Conservation (phyloP, 495 filamentous ascomycete species). For the Penicillium canariense region DNA sequence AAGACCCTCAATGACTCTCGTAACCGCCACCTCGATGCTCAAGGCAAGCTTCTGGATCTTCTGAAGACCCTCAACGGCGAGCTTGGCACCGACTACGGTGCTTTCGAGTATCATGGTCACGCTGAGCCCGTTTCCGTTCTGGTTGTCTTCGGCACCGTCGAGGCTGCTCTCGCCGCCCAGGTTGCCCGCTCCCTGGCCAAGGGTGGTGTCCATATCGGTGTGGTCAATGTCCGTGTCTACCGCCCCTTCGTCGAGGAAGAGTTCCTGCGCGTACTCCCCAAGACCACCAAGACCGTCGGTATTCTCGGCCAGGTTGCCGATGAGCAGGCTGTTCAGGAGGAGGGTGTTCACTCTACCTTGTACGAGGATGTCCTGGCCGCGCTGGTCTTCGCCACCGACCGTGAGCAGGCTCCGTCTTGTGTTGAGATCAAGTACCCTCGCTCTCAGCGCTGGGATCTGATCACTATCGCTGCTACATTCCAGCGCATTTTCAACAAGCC, state of each 20-base stretch:
- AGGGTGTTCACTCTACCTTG: constrained; percentile 72
- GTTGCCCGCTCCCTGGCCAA: constrained; percentile 70
- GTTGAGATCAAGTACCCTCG: constrained; percentile 87
- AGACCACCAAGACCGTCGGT: constrained; percentile 68
- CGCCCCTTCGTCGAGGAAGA: constrained; percentile 91
- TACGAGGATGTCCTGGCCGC: constrained; percentile 87
- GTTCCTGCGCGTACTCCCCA: constrained; percentile 77
- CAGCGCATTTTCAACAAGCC: constrained; percentile 58
- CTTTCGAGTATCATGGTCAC: constrained; percentile 95
- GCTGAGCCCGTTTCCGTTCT: constrained; percentile 70
- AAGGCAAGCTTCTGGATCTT: constrained; percentile 71
- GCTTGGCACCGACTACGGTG: constrained; percentile 85
- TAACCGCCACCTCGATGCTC: constrained; percentile 69
- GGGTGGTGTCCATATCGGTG: constrained; percentile 73
- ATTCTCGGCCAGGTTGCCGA: constrained; percentile 63
- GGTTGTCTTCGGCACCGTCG: constrained; percentile 88
- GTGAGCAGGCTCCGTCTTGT: constrained; percentile 56
- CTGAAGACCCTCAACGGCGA: constrained; percentile 84
- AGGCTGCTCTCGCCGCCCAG: constrained; percentile 81
- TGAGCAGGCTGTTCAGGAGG: constrained; percentile 58
- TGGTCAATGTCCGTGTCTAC: constrained; percentile 89
- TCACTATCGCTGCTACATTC: constrained; percentile 67
- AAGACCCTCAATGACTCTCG: constrained; percentile 55
- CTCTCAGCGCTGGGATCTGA: constrained; percentile 76
- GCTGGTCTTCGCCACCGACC: constrained; percentile 70